Conservation (phyloP, 2,329 filamentous ascomycete species). For the Monilinia laxa region DNA sequence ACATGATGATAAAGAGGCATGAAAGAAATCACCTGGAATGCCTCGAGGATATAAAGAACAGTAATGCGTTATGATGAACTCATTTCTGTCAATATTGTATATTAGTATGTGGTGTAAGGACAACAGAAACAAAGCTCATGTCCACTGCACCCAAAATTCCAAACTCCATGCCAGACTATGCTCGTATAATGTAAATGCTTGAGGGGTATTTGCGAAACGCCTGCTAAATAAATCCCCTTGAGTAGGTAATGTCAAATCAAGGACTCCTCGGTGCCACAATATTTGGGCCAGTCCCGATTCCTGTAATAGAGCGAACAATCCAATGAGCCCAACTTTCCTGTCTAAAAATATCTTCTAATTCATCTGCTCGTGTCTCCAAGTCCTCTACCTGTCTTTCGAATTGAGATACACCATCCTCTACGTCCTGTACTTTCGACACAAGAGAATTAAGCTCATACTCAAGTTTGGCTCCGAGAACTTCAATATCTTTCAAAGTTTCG, state of each 20-base stretch:
- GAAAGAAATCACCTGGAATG: constrained; percentile 3
- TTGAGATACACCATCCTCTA: constrained; percentile 76
- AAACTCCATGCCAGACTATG: constrained; percentile 26
- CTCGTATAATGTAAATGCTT: constrained; percentile 22
- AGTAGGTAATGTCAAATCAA: constrained; percentile 3
- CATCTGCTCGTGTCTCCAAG: constrained; percentile 63
- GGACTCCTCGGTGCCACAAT: constrained; percentile 29
- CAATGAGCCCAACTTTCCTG: constrained; percentile 41
- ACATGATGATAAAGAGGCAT: constrained; percentile 9
- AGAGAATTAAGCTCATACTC: constrained; percentile 88
- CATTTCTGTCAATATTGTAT: constrained; percentile 28
- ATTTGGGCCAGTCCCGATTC: constrained; percentile 39
- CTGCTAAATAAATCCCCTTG: constrained; percentile 16
- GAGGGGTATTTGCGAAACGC: constrained; percentile 26
- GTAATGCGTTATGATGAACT: background rate
- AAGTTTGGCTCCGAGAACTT: constrained; percentile 77
- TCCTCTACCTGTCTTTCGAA: constrained; percentile 78
- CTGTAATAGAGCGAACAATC: constrained; percentile 39
- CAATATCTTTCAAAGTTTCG: constrained; percentile 74
- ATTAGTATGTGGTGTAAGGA: constrained; percentile 28
- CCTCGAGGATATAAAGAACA: constrained; percentile 6
- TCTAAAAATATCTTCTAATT: constrained; percentile 51
- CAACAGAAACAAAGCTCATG: constrained; percentile 27
- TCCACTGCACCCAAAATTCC: constrained; percentile 26
- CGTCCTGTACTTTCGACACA: constrained; percentile 78